A percentile compares a stretch with the other conserved stretches of the same genome.
phyloP scores from a whole-genome alignment of 352 stramenopile species.

The Phytophthora macrochlamydospora region DNA sequence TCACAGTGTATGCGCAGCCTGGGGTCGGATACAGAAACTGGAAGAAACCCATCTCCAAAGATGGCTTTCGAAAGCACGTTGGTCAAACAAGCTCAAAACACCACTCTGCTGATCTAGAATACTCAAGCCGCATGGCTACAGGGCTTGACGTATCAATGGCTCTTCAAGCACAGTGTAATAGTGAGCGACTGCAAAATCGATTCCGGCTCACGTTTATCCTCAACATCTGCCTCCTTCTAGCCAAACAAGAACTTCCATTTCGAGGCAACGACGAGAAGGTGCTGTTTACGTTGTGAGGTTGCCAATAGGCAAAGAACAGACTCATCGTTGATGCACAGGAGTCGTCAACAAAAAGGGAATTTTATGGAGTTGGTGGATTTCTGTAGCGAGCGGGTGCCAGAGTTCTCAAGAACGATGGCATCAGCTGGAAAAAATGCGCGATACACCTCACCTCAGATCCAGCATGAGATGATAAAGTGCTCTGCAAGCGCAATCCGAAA shows the following conservation, averaged over 20 bases:
- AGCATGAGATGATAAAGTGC: slow-evolving; percentile 1
- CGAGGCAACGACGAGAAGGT: not conserved
- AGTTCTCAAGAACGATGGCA: not conserved
- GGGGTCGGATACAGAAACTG: not conserved
- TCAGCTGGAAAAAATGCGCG: not conserved
- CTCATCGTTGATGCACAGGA: not conserved
- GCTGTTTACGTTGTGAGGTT: not conserved
- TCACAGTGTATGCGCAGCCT: not conserved
- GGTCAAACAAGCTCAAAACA: not conserved
- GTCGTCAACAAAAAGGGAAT: slow-evolving; percentile 1
- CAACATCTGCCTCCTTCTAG: not conserved
- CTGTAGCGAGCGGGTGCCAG: not conserved
- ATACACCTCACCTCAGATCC: not conserved
- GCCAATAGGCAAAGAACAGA: not conserved
- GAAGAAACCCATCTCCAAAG: not conserved
- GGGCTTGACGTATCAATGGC: not conserved
- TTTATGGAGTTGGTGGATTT: slow-evolving; percentile 13
- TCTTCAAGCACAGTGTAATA: not conserved
- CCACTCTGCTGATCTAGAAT: not conserved
- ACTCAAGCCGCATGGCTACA: not conserved
- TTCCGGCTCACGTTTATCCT: not conserved
- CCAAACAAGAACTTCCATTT: not conserved
- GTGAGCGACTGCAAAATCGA: not conserved
- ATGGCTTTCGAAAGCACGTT: not conserved
- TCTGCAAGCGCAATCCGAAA: not conserved